Base-by-base conservation (phyloP, 768 basidiomycete species). In the Gautieria morchelliformis region DNA sequence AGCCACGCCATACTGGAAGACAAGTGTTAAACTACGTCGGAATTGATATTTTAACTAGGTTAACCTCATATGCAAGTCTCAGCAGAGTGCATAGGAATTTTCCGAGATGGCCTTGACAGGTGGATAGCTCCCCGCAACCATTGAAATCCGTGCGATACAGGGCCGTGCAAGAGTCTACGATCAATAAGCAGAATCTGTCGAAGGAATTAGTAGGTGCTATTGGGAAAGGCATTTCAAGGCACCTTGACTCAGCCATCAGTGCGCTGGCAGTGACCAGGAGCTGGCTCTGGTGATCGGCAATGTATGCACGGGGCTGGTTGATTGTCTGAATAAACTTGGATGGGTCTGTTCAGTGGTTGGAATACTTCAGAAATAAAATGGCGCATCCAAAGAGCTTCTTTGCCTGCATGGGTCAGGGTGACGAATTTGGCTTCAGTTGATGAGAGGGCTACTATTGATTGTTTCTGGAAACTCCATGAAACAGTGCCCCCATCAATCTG, bases 241-340 rank as follows among this genome's bases (percentile, higher is more conserved):
- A 94, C 95, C 96, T 84, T 42, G 95, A 97, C 69, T 99, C 96
- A 6, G 93, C 90, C 96, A 99, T 98, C 65, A 99, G 80, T n/a
- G 94, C 96, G 67, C 92, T 92, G 2, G 96, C 96, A 63, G 83
- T 87, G 0, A 92, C 85, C 59, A 99, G 75, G 56, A 99, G 76
- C 53, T 88, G 81, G 56, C 89, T 82, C 67, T 99, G 96, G 71
- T 98, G 96, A 67, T 98, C 96, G 40, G 94, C 95, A 65, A 98
- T 99, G 71, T 97, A 98, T 63, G 96, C 96, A 63, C 96, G 78
- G 2, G 96, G n/a, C n/a, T n/a, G n/a, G n/a, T n/a, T n/a, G n/a
- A n/a, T n/a, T n/a, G n/a, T n/a, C n/a, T n/a, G n/a, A n/a, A n/a
- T n/a, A n/a, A n/a, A n/a, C n/a, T n/a, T n/a, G n/a, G n/a, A n/a